Conservation (phyloP, 208 protist species). For the Trichomonas tenax region DNA sequence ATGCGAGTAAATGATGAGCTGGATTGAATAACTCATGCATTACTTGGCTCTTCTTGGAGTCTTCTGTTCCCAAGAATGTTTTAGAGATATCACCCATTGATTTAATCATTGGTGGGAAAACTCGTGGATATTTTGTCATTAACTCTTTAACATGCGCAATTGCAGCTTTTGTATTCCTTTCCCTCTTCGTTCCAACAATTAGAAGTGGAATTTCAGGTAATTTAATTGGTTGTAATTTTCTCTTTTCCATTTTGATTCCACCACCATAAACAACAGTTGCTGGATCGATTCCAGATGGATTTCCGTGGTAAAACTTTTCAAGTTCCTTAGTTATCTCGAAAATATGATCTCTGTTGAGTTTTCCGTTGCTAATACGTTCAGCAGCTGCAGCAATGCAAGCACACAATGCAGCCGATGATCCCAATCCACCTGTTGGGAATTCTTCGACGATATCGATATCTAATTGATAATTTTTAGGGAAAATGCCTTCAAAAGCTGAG, state of each 20-base stretch:
- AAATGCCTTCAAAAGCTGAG: not conserved
- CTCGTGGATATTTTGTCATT: not conserved
- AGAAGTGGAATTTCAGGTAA: not conserved
- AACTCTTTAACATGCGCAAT: not conserved
- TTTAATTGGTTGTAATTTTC: not conserved
- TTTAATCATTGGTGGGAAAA: not conserved
- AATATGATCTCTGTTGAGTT: not conserved
- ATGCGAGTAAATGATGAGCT: not conserved
- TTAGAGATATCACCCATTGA: not conserved
- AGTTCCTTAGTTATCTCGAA: not conserved
- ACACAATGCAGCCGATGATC: not conserved
- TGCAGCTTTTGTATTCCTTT: not conserved
- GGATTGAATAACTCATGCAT: not conserved
- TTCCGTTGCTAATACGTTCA: not conserved
- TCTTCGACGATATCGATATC: not conserved
- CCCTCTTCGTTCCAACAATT: not conserved
- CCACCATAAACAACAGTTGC: slow-evolving; percentile 14
- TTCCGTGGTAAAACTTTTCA: not conserved
- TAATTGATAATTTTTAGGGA: not conserved
- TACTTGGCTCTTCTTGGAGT: not conserved
- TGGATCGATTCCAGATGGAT: slow-evolving; percentile 10
- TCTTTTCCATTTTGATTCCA: not conserved
- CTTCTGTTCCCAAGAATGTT: not conserved
- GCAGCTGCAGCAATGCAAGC: not conserved
- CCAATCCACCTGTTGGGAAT: not conserved